A percentile compares a stretch with the other conserved stretches of the same genome.
phyloP scores from a whole-genome alignment of 164 flowering plant genomes.

The Chimonanthus salicifolius region DNA sequence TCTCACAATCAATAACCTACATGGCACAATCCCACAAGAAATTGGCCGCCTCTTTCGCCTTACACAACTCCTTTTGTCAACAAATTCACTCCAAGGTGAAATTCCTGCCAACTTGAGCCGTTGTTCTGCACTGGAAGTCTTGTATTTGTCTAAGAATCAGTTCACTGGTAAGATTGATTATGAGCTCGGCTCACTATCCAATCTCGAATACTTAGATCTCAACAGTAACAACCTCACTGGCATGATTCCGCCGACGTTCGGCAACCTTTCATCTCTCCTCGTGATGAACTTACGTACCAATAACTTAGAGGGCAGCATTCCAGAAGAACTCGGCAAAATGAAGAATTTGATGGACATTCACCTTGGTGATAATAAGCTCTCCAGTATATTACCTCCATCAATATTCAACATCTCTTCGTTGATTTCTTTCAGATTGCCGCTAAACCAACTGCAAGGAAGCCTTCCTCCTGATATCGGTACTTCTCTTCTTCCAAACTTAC shows the following conservation, averaged over 20 bases:
- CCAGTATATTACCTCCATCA: slow-evolving; percentile 6
- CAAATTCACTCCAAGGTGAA: slow-evolving; percentile 24
- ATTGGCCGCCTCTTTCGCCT: slow-evolving; percentile 27
- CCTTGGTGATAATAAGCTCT: not conserved
- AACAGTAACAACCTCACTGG: slow-evolving; percentile 18
- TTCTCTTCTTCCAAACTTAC: slow-evolving; percentile 6
- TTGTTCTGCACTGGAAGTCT: not conserved
- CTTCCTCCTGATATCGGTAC: slow-evolving; percentile 7
- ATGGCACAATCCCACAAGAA: slow-evolving; percentile 26
- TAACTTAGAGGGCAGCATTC: not conserved
- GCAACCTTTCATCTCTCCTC: slow-evolving; percentile 6
- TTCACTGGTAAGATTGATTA: not conserved
- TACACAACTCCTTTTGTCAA: slow-evolving; percentile 22
- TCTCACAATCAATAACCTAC: slow-evolving; percentile 28
- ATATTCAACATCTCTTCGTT: slow-evolving; percentile 4
- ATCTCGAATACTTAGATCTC: not conserved
- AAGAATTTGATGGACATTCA: not conserved
- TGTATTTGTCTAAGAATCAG: no score
- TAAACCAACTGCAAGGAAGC: slow-evolving; percentile 1
- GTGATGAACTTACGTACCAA: not conserved
- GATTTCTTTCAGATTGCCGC: not conserved
- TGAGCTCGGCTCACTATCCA: not conserved
- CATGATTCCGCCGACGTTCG: slow-evolving; percentile 16
- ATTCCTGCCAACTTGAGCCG: slow-evolving; percentile 19
- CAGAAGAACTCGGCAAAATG: not conserved